These are phyloP conservation scores for Flueggea neowawraea DNA, from an alignment of 441 rosid species.

Conservation along the genomic window DNA sequence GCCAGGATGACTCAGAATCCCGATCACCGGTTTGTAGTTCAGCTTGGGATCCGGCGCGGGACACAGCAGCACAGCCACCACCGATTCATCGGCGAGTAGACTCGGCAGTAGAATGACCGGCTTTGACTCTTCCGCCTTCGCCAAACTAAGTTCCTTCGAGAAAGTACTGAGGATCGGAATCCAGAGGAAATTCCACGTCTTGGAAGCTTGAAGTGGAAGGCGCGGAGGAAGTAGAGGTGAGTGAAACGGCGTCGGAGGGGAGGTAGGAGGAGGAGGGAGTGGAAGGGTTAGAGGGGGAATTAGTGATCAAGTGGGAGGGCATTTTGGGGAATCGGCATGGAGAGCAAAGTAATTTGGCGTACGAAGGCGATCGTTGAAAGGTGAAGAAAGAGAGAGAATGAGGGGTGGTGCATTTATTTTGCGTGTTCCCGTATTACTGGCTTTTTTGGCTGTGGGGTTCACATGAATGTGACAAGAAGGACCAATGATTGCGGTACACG, in stretches of 20 bases:
- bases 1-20: constrained; percentile 81
- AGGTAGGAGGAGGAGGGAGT: constrained; percentile 13
- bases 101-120: constrained; percentile 38
- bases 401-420: too few species aligned
- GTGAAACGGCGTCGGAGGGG: constrained; percentile 13
- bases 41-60: constrained; percentile 44
- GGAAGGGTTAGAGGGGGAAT: constrained; percentile 21
- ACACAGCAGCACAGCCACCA: constrained; percentile 28
- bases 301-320: constrained; percentile 31
- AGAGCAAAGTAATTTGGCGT: too few species aligned
- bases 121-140: constrained; percentile 5
- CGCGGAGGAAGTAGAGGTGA: background rate
- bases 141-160: constrained; percentile 37
- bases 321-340: constrained; percentile 23
- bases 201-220: background rate
- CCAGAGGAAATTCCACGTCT: constrained; percentile 55
- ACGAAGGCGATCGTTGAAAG: too few species aligned
- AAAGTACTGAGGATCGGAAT: constrained; percentile 41
- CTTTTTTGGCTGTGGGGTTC: too few species aligned
- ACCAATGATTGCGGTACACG: too few species aligned
- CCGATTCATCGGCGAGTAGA: constrained; percentile 20
- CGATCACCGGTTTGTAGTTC: constrained; percentile 74
- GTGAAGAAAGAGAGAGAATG: too few species aligned
- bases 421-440: too few species aligned
- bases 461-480: too few species aligned